A percentile compares a stretch with the other conserved stretches of the same genome.
phyloP scores from a whole-genome alignment of 768 basidiomycete genomes.

The Mycena belliarum region DNA sequence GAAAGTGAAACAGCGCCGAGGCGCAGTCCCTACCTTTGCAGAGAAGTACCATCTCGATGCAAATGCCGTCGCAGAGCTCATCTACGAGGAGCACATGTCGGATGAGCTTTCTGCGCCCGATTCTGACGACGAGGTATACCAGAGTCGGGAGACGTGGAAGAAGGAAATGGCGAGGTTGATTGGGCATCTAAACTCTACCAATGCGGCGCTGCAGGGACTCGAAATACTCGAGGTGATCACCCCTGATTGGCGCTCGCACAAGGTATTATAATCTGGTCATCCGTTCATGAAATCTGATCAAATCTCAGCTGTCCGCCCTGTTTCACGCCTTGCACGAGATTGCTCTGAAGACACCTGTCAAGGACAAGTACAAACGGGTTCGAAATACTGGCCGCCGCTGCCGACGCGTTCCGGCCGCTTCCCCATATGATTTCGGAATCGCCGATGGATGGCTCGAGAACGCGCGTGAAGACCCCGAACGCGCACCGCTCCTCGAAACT shows the following conservation, averaged over 20 bases:
- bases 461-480: neutral
- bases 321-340: neutral
- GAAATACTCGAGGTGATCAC: neutral
- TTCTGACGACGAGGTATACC: neutral
- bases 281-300: too few relatives aligned
- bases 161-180: conserved; percentile 3
- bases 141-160: neutral
- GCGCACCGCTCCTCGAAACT: too few relatives aligned
- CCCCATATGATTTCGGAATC: conserved; percentile 3
- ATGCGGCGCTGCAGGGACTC: neutral
- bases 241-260: neutral
- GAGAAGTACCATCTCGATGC: too few relatives aligned
- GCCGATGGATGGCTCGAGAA: neutral
- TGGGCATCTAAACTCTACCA: too few relatives aligned
- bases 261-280: too few relatives aligned
- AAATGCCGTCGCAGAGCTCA: neutral
- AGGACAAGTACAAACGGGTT: neutral
- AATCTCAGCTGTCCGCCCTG: neutral
- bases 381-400: neutral
- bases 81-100: neutral
- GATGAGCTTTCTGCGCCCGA: conserved; percentile 2
- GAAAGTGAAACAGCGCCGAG: too few relatives aligned
- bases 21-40: too few relatives aligned
- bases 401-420: neutral
- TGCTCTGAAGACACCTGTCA: too few relatives aligned